These are phyloP conservation scores for Hypoxylon sp. DNA, from an alignment of 2,329 filamentous ascomycete genomes.

Conservation along the genomic window DNA sequence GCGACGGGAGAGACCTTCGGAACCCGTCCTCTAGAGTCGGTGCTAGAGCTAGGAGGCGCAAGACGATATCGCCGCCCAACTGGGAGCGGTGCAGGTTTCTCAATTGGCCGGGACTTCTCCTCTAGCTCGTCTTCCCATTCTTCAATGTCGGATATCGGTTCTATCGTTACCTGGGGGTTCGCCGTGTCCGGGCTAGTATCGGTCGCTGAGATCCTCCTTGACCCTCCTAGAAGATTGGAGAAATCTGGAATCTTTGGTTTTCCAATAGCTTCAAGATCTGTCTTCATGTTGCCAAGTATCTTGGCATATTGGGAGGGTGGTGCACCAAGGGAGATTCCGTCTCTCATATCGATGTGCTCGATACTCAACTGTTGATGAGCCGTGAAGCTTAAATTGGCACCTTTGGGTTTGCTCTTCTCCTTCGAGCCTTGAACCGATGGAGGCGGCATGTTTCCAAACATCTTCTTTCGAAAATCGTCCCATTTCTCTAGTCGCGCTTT, in stretches of 20 bases:
- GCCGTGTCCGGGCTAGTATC: constrained; percentile 20
- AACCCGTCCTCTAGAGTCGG: constrained; percentile 18
- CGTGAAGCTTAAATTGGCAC: constrained; percentile 69
- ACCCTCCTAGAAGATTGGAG: constrained; percentile 45
- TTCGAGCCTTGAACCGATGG: constrained; percentile 45
- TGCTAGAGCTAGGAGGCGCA: constrained; percentile 19
- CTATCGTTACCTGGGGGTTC: constrained; percentile 39
- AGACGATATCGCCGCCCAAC: constrained; percentile 29
- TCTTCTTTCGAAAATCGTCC: constrained; percentile 74
- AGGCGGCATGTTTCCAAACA: constrained; percentile 58
- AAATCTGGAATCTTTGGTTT: constrained; percentile 52
- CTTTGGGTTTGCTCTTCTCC: constrained; percentile 54
- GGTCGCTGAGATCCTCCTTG: constrained; percentile 34
- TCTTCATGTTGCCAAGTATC: constrained; percentile 60
- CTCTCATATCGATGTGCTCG: constrained; percentile 53
- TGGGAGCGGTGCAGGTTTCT: constrained; percentile 27
- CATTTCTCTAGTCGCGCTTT: constrained; percentile 78
- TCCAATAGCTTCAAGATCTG: constrained; percentile 57
- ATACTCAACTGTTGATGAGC: constrained; percentile 66
- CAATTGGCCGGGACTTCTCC: constrained; percentile 37
- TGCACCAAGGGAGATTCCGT: constrained; percentile 28
- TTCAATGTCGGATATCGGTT: constrained; percentile 65
- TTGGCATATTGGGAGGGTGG: constrained; percentile 61
- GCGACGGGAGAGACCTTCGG: constrained; percentile 22
- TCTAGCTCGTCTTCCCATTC: constrained; percentile 66